Evolutionary conservation across 495 filamentous ascomycete genomes (phyloP).

Genomic region (Lindgomyces ingoldianus): DNA sequence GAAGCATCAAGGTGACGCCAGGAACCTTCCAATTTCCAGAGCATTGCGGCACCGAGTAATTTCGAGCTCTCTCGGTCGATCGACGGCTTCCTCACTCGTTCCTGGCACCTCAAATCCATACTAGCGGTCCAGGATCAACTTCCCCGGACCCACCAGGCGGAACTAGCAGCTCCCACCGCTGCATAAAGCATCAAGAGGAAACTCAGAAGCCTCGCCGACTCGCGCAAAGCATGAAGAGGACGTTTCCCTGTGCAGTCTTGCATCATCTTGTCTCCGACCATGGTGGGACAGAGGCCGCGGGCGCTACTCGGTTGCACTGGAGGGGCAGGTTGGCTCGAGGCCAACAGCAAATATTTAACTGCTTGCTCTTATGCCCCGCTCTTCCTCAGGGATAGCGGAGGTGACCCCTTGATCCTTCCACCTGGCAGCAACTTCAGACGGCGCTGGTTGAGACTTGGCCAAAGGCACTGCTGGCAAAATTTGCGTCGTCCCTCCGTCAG

Average conservation of each 20-base stretch:
- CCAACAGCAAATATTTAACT: conserved; percentile 1
- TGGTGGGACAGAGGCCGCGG: conserved; percentile 12
- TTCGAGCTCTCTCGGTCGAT: conserved; percentile 19
- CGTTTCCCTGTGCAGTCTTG: background rate
- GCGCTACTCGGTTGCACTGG: background rate
- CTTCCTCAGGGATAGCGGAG: conserved; percentile 4
- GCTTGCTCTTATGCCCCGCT: conserved; percentile 25
- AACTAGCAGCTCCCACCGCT: conserved; percentile 18
- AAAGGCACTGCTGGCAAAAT: conserved; percentile 6
- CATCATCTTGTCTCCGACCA: conserved; percentile 10
- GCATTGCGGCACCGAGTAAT: conserved; percentile 17
- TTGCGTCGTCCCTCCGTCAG: too few species aligned
- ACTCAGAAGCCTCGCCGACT: conserved; percentile 1
- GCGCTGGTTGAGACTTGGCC: background rate
- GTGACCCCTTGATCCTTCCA: conserved; percentile 1
- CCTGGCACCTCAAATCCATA: conserved; percentile 26
- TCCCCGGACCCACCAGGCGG: conserved; percentile 37
- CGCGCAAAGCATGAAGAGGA: conserved; percentile 1
- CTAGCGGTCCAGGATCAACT: conserved; percentile 32
- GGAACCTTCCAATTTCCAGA: conserved; percentile 4
- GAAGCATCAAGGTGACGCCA: conserved; percentile 1
- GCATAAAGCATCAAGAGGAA: conserved; percentile 20
- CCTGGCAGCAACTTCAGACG: conserved; percentile 5
- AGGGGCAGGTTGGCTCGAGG: background rate
- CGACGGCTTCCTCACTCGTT: conserved; percentile 33